These are phyloP conservation scores for Coemansia sp. DNA, from an alignment of 192 early-diverging fungal species.

Conservation along the genomic window DNA sequence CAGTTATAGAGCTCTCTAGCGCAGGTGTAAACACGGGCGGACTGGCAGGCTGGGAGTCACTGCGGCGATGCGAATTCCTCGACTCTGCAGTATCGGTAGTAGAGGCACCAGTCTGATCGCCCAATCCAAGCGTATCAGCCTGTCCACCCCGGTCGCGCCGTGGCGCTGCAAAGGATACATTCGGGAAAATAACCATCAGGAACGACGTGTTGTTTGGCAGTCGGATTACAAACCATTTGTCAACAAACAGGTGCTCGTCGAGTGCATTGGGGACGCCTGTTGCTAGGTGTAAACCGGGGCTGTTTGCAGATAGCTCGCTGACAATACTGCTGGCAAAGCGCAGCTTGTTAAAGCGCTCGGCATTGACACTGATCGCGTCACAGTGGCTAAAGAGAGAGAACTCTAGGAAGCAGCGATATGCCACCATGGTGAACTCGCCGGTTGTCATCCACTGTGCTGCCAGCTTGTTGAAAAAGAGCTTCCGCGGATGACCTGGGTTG, in stretches of 20 bases:
- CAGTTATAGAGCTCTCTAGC: conserved; percentile 31
- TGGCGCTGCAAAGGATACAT: conserved; percentile 31
- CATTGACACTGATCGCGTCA: conserved; percentile 45
- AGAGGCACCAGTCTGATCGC: background rate
- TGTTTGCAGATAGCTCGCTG: conserved; percentile 27
- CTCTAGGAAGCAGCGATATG: conserved; percentile 47
- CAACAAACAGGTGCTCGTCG: conserved; percentile 42
- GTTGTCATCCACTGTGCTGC: conserved; percentile 43
- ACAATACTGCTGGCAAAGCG: conserved; percentile 46
- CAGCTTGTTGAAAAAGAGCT: conserved; percentile 44
- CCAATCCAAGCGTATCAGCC: conserved; percentile 3
- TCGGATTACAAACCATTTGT: conserved; percentile 51
- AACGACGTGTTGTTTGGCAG: conserved; percentile 49
- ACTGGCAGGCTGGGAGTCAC: conserved; percentile 25
- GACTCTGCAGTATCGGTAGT: too few relatives aligned
- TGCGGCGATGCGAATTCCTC: conserved; percentile 11
- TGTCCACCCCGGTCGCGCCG: conserved; percentile 5
- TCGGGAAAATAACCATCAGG: conserved; percentile 48
- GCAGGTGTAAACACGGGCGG: conserved; percentile 36
- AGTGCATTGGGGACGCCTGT: conserved; percentile 43
- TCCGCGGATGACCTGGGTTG: conserved; percentile 39
- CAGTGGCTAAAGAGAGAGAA: conserved; percentile 48
- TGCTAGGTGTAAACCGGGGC: conserved; percentile 20
- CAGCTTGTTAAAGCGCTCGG: conserved; percentile 48
- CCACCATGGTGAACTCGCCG: conserved; percentile 50